Evolutionary conservation across 495 filamentous ascomycete species (phyloP).

Genomic region (Aspergillus baeticus): DNA sequence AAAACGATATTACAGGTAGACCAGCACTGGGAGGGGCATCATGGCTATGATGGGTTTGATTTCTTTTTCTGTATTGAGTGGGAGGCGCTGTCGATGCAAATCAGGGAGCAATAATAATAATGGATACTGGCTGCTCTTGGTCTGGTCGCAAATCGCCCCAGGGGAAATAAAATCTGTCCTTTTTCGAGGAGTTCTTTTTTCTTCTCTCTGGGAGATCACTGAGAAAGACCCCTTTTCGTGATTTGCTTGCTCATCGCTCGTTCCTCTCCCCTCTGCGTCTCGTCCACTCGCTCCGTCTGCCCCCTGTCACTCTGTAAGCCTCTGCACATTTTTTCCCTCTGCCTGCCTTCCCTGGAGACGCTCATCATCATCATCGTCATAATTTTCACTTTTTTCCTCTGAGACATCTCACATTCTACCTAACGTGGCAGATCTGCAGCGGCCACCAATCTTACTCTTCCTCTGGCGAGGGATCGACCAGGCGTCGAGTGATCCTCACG

Average conservation of each 20-base stretch:
- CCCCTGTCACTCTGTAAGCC: not conserved
- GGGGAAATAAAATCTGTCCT: not conserved
- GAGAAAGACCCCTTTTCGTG: no score
- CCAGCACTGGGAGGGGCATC: not conserved
- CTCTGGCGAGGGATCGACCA: conserved; percentile 14
- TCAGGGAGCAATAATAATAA: not conserved
- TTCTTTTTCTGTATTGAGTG: not conserved
- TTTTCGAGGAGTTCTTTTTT: not conserved
- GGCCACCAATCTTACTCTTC: conserved; percentile 14
- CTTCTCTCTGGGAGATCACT: no score
- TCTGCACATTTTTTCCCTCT: not conserved
- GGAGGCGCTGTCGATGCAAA: not conserved
- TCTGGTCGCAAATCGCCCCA: not conserved
- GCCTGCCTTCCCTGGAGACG: not conserved
- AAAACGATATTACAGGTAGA: conserved; percentile 3
- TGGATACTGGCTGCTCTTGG: no score
- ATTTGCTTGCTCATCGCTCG: no score
- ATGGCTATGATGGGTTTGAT: not conserved
- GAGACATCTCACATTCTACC: conserved; percentile 9
- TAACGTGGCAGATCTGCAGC: conserved; percentile 13
- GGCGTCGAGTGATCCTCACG: conserved; percentile 14
- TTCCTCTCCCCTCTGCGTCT: no score
- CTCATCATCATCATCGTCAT: not conserved
- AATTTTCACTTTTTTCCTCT: not conserved
- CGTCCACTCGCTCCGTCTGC: no score